phyloP scores from a whole-genome alignment of 2,329 filamentous ascomycete genomes.

The Stagonosporopsis cucurbitacearum region DNA sequence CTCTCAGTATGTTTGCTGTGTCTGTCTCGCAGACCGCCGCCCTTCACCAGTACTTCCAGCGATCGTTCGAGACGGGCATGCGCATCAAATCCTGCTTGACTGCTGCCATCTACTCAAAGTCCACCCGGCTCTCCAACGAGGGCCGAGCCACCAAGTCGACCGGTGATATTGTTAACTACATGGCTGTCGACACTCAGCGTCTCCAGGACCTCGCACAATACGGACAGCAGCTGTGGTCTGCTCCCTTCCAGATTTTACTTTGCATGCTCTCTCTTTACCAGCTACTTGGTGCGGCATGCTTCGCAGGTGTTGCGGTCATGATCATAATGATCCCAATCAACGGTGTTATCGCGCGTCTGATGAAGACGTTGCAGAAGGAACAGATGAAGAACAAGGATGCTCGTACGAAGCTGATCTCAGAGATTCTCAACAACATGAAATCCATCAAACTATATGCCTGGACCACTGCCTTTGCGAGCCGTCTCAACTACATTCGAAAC shows the following conservation, averaged over 20 bases:
- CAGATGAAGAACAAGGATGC: conserved; percentile 99
- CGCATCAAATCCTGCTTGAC: conserved; percentile 90
- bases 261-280: conserved; percentile 97
- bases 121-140: conserved; percentile 89
- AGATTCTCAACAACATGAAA: conserved; percentile 99
- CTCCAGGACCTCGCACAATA: conserved; percentile 95
- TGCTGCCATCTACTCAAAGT: conserved; percentile 91
- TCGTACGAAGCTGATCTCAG: conserved; percentile 89
- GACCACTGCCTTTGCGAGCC: conserved; percentile 97
- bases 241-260: conserved; percentile 92
- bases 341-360: conserved; percentile 85
- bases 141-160: conserved; percentile 88
- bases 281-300: conserved; percentile 92
- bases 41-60: conserved; percentile 97
- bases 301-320: conserved; percentile 94
- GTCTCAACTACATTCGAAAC: conserved; percentile 94
- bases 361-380: conserved; percentile 92
- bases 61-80: conserved; percentile 95
- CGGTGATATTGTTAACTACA: conserved; percentile 98
- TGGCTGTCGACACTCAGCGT: conserved; percentile 97
- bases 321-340: conserved; percentile 97
- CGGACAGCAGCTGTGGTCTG: conserved; percentile 93
- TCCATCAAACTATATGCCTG: conserved; percentile 98
- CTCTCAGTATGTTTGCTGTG: conserved; percentile 87
- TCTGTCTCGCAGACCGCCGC: conserved; percentile 86